These are phyloP conservation scores for Phytophthora lateralis DNA, from an alignment of 352 stramenopile species.

Conservation along the genomic window DNA sequence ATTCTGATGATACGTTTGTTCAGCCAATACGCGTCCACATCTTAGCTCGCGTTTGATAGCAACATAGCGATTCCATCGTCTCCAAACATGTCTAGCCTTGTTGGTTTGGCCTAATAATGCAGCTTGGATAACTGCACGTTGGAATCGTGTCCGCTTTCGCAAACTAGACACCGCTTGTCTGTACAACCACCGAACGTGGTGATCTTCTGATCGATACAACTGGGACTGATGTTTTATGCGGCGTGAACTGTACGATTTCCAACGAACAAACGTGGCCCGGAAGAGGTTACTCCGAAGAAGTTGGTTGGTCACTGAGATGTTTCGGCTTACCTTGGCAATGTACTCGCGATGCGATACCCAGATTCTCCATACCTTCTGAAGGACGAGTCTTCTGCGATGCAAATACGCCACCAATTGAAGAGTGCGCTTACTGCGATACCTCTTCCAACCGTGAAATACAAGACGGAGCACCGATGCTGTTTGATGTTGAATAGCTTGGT, in stretches of 20 bases:
- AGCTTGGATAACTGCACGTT: conserved; percentile 12
- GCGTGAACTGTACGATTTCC: conserved; percentile 25
- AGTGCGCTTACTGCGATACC: conserved; percentile 27
- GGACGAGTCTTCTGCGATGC: conserved; percentile 12
- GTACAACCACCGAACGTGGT: conserved; percentile 13
- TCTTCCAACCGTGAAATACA: conserved; percentile 22
- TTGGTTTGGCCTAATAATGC: conserved; percentile 9
- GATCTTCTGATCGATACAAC: conserved; percentile 15
- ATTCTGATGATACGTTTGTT: conserved; percentile 3
- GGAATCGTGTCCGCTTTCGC: conserved; percentile 12
- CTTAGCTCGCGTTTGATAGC: conserved; percentile 1
- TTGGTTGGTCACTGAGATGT: conserved; percentile 32
- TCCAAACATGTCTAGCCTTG: conserved; percentile 2
- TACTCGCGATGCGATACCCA: conserved; percentile 29
- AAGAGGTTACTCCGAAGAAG: conserved; percentile 35
- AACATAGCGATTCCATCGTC: conserved; percentile 19
- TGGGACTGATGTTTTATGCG: conserved; percentile 3
- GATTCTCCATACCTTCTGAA: conserved; percentile 24
- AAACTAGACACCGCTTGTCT: conserved; percentile 14
- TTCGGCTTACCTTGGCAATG: conserved; percentile 32
- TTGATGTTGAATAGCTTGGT: conserved; percentile 8
- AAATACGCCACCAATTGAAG: conserved; percentile 22
- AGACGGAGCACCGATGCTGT: conserved; percentile 3
- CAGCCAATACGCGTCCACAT: background rate
- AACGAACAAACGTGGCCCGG: conserved; percentile 31